Evolutionary conservation across 1,284 basidiomycete genomes (phyloP), one percentile per base, ranked within the genome.

Genomic region (Irpex rosettiformis): DNA sequence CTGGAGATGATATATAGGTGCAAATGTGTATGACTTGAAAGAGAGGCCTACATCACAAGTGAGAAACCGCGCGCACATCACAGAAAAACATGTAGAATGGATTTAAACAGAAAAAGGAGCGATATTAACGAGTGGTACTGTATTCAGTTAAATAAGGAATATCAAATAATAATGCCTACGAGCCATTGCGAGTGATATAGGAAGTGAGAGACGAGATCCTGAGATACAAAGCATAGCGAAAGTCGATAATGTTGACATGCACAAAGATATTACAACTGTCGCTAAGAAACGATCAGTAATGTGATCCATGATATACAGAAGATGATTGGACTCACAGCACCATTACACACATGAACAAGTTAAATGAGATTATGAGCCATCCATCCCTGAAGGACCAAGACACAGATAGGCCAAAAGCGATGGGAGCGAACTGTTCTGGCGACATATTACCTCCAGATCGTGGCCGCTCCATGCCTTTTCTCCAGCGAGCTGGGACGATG

Each of bases 351-450:
- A 11, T 8, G 16, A 37, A 18, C 18, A 51, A 27, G 24, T 24
- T 6, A 24, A 57, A 40, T 6, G 27, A 55, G 29, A 40, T 24
- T 56, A 57, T 42, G n/a, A 30, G 48, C 28, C 28, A 56, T 13
- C 28, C 8, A 56, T 7, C 18, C 51, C 27, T 10, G 40, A 28
- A n/a, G 45, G 18, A n/a, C 52, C 62, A 25, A 63, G 65, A 43
- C 65, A 67, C 52, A 80, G 61, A 52, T 70, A 76, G 54, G 83
- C 80, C 30, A 88, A 74, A 54, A 89, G 79, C 43, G 79, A 72
- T 11, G 83, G 74, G 42, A 90, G 85, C 21, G 83, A 79, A 67
- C 88, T 88, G 62, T 89, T 90, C 68, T 90, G 88, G 61, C 79
- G 79, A 67, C 88, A 90, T 52, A 87, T 80, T 66, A 83, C 73